Conservation (phyloP, 768 basidiomycete genomes). For the Tulasnella sp. region DNA sequence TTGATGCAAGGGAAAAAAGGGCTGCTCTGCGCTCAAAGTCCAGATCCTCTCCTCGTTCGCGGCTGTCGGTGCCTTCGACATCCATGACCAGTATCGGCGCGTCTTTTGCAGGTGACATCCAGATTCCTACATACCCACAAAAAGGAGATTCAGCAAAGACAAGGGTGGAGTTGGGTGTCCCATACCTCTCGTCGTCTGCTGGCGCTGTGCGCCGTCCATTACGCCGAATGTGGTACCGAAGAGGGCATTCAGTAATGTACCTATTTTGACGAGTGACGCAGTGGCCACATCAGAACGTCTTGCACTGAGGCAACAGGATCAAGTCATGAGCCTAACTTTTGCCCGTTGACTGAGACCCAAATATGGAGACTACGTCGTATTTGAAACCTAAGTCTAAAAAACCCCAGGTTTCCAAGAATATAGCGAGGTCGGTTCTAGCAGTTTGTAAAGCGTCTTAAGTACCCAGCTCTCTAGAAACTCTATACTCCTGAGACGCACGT, state of each 20-base stretch:
- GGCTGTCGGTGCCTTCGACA: conserved; percentile 96
- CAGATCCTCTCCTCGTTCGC: conserved; percentile 98
- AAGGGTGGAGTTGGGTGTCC: conserved; percentile 17
- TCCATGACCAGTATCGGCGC: conserved; percentile 97
- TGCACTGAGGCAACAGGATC: not conserved
- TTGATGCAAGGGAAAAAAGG: conserved; percentile 90
- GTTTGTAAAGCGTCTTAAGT: not conserved
- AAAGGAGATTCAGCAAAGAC: not conserved
- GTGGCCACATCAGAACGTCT: no score
- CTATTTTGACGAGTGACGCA: conserved; percentile 32
- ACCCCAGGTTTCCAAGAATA: conserved; percentile 78
- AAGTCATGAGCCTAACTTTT: conserved; percentile 52
- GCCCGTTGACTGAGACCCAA: conserved; percentile 92
- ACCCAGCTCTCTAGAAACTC: not conserved
- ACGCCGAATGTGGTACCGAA: conserved; percentile 97
- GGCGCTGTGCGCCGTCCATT: conserved; percentile 88
- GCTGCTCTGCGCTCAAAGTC: conserved; percentile 99
- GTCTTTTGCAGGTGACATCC: conserved; percentile 89
- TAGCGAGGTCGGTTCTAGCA: conserved; percentile 41
- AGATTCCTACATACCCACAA: conserved; percentile 61
- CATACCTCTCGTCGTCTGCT: conserved; percentile 94
- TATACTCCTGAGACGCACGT: conserved; percentile 48
- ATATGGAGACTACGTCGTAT: conserved; percentile 93
- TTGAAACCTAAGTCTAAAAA: conserved; percentile 83
- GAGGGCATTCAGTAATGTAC: conserved; percentile 88